A percentile compares a stretch with the other conserved stretches of the same genome.
Evolutionary conservation across 1,284 basidiomycete genomes (phyloP).

Genomic region (Boletus semigastroideus): DNA sequence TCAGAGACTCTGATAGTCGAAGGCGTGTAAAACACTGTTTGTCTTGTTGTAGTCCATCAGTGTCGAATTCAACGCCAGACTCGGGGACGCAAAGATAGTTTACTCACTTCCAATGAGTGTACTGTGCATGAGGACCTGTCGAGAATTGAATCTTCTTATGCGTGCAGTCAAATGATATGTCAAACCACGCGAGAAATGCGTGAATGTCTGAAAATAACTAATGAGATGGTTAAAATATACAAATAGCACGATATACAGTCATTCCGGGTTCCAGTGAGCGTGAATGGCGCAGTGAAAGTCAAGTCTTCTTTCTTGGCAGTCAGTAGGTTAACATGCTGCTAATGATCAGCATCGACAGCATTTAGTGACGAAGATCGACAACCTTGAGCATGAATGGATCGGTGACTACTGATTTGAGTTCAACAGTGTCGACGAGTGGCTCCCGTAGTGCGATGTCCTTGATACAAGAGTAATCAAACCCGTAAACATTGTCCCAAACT

Average conservation of each 20-base stretch:
- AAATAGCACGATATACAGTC: conserved; percentile 68
- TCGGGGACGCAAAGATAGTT: background rate
- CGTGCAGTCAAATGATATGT: conserved; percentile 93
- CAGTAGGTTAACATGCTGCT: conserved; percentile 83
- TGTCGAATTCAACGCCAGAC: background rate
- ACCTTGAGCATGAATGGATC: conserved; percentile 88
- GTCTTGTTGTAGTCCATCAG: conserved; percentile 44
- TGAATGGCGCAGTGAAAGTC: conserved; percentile 81
- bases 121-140: conserved; percentile 93
- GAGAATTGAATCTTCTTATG: conserved; percentile 97
- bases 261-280: conserved; percentile 81
- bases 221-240: background rate
- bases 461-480: conserved; percentile 99
- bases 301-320: conserved; percentile 97
- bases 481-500: conserved; percentile 99
- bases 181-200: conserved; percentile 99
- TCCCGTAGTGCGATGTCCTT: conserved; percentile 98
- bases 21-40: conserved; percentile 97
- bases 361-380: conserved; percentile 7
- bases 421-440: conserved; percentile 97
- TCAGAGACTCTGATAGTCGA: conserved; percentile 65
- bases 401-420: conserved; percentile 89
- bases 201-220: conserved; percentile 72
- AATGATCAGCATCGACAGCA: conserved; percentile 8
- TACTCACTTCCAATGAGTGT: conserved; percentile 96